Percentiles rank a stretch among this genome's conserved stretches.
Conservation (phyloP, 2,329 filamentous ascomycete genomes). For the Metarhizium anisopliae region DNA sequence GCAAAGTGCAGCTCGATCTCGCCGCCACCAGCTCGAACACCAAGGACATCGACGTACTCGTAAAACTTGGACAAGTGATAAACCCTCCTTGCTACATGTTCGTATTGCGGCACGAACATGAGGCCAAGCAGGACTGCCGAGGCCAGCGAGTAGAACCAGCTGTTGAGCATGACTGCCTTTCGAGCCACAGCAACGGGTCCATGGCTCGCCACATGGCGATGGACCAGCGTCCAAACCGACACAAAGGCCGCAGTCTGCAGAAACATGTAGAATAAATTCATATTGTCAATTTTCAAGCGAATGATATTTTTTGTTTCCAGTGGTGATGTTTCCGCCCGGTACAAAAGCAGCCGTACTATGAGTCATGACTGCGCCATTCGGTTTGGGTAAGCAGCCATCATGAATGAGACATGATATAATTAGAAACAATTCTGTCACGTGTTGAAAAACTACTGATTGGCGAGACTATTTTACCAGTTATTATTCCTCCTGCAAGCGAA, state of each 20-base stretch:
- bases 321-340: too few species aligned
- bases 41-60: slow-evolving; percentile 21
- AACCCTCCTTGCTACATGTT: slow-evolving; percentile 4
- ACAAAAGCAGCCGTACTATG: background rate
- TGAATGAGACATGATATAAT: too few species aligned
- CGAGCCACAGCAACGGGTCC: background rate
- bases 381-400: too few species aligned
- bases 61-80: slow-evolving; percentile 22
- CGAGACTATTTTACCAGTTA: background rate
- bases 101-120: slow-evolving; percentile 4
- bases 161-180: slow-evolving; percentile 3
- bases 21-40: slow-evolving; percentile 17
- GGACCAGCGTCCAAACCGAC: too few species aligned
- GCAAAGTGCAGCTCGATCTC: slow-evolving; percentile 11
- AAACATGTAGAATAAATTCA: background rate
- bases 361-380: background rate
- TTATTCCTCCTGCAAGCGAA: slow-evolving; percentile 5
- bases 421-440: background rate
- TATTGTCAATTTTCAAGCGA: background rate
- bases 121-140: slow-evolving; percentile 1
- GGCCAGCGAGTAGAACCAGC: slow-evolving; percentile 2
- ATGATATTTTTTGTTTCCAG: too few species aligned
- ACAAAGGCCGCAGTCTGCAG: slow-evolving; percentile 1
- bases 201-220: too few species aligned
- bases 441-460: too few species aligned